These are phyloP conservation scores for Pyrenochaeta sp. DNA, from an alignment of 2,329 filamentous ascomycete species.

Conservation along the genomic window DNA sequence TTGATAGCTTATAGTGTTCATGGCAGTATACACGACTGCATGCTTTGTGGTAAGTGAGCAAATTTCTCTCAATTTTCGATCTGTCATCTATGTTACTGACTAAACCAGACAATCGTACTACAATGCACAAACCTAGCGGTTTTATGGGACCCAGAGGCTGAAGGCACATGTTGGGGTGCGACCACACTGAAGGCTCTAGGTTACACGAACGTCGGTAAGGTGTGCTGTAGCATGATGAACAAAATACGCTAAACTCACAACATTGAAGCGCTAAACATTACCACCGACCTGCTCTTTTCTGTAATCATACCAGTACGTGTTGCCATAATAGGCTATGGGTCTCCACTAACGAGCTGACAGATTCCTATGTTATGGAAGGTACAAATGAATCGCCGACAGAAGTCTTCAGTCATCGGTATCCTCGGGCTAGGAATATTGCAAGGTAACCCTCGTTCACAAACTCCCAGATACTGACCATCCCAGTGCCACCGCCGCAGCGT, in stretches of 20 bases:
- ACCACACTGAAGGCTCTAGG: slow-evolving; percentile 53
- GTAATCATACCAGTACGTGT: slow-evolving; percentile 45
- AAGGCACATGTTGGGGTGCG: slow-evolving; percentile 54
- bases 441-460: too few species aligned
- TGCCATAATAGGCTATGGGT: not conserved
- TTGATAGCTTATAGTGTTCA: slow-evolving; percentile 45
- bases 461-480: too few species aligned
- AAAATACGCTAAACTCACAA: too few species aligned
- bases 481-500: slow-evolving; percentile 51
- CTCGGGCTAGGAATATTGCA: slow-evolving; percentile 55
- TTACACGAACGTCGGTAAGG: slow-evolving; percentile 53
- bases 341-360: not conserved
- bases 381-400: slow-evolving; percentile 53
- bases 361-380: slow-evolving; percentile 44
- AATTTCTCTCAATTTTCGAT: too few species aligned
- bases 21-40: slow-evolving; percentile 54
- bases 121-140: slow-evolving; percentile 59
- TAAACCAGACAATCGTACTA: slow-evolving; percentile 52
- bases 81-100: too few species aligned
- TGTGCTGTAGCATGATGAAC: too few species aligned
- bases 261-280: slow-evolving; percentile 45
- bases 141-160: slow-evolving; percentile 55
- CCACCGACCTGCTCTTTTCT: slow-evolving; percentile 55
- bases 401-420: slow-evolving; percentile 52
- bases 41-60: slow-evolving; percentile 47